Conservation (phyloP, 1,139 yeast genomes). For the Kurtzmaniella quercitrusa region DNA sequence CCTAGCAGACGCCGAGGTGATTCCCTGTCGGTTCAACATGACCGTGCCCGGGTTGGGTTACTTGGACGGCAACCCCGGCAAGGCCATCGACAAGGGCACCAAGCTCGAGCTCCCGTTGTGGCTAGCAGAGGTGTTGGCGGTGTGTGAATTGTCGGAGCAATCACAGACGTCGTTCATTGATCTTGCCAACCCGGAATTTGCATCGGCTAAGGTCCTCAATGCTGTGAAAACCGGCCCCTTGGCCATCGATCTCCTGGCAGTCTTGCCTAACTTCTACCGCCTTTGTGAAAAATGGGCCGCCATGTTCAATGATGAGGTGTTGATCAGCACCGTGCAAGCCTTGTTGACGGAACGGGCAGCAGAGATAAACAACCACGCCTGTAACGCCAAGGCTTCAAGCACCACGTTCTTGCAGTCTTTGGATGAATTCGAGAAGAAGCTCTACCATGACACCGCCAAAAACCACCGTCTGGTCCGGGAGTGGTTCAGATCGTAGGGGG, state of each 20-base stretch:
- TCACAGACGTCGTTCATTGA: conserved; percentile 59
- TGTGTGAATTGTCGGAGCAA: conserved; percentile 36
- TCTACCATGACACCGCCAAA: conserved; percentile 58
- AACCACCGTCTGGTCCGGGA: conserved; percentile 58
- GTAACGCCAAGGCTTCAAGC: conserved; percentile 44
- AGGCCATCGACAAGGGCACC: conserved; percentile 57
- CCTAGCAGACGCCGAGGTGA: conserved; percentile 64
- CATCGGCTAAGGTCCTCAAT: conserved; percentile 61
- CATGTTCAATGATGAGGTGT: conserved; percentile 62
- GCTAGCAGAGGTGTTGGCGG: conserved; percentile 79
- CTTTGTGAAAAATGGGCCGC: conserved; percentile 72
- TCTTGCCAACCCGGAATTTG: conserved; percentile 63
- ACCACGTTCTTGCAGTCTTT: conserved; percentile 56
- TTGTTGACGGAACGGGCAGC: conserved; percentile 63
- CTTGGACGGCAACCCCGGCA: conserved; percentile 77
- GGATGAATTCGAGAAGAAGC: conserved; percentile 68
- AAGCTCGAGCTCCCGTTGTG: conserved; percentile 82
- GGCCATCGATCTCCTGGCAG: conserved; percentile 63
- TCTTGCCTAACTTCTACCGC: conserved; percentile 62
- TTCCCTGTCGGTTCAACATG: conserved; percentile 75
- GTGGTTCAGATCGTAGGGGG: conserved; percentile 42
- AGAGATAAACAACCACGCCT: conserved; percentile 69
- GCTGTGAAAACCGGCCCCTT: conserved; percentile 77
- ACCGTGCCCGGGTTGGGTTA: conserved; percentile 84
- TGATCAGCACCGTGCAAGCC: conserved; percentile 49